A percentile compares a stretch with the other conserved stretches of the same genome.
Evolutionary conservation across 495 filamentous ascomycete species (phyloP).

Genomic region (Aspergillus sclerotioniger): DNA sequence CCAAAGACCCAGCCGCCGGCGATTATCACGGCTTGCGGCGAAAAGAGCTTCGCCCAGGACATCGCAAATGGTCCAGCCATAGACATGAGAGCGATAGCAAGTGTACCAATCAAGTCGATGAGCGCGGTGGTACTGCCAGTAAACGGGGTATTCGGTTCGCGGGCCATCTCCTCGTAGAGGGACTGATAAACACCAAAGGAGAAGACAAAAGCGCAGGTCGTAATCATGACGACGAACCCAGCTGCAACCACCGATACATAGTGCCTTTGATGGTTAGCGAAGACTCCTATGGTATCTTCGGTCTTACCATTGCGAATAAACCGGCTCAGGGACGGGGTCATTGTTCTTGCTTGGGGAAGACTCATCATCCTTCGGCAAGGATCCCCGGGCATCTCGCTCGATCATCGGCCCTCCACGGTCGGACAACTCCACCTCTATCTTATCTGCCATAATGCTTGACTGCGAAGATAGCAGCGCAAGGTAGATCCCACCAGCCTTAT

Average conservation of each 20-base stretch:
- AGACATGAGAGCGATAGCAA: constrained; percentile 45
- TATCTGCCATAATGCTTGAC: neutral
- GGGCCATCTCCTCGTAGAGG: constrained; percentile 41
- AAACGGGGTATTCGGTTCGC: constrained; percentile 31
- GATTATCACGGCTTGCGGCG: constrained; percentile 34
- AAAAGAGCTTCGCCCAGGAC: constrained; percentile 40
- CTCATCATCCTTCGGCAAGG: neutral
- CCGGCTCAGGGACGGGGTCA: neutral
- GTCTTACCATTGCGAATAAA: neutral
- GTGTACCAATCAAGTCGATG: constrained; percentile 45
- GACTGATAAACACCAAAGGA: constrained; percentile 47
- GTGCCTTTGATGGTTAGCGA: constrained; percentile 5
- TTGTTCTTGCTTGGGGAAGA: neutral
- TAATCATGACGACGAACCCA: constrained; percentile 40
- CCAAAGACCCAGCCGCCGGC: constrained; percentile 36
- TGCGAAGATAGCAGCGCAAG: neutral
- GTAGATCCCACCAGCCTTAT: neutral
- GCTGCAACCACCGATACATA: constrained; percentile 29
- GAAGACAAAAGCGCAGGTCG: constrained; percentile 44
- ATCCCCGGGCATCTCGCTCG: neutral
- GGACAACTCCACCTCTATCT: neutral
- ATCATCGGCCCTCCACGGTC: neutral
- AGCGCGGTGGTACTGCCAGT: constrained; percentile 35
- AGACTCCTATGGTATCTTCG: neutral
- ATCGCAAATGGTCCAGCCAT: constrained; percentile 41